Base-by-base conservation (phyloP, 257 asterid species). In the Solanum raphanifolium region DNA sequence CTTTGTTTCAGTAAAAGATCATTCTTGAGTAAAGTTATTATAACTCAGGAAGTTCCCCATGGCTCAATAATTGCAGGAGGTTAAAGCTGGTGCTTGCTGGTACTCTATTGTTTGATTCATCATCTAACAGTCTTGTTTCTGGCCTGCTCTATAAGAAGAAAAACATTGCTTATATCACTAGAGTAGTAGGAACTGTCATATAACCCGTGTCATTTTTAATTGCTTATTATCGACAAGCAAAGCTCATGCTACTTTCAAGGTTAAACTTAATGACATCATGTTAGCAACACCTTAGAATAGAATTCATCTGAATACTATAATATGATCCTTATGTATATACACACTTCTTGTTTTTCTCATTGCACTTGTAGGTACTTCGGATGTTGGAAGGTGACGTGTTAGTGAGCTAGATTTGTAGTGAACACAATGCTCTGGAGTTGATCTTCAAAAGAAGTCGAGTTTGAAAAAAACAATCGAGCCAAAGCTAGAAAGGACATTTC, bases 321-420 rank as follows among this genome's bases (percentile, higher is more conserved):
- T 60, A 39, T 72, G 58, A 83, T 12, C 11, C 69, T 34, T 23
- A 73, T 87, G 36, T 31, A 18, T 18, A 73, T 18, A 34, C 81
- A 25, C 86, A 29, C 60, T 11, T 43, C 76, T 39, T 31, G 65
- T 52, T 65, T 76, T 66, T 79, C 38, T 27, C 76, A 71, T 86
- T 87, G 27, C 7, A 71, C 7, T 34, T 82, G 7, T 88, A 96
- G 98, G 95, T 95, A 83, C 94, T 95, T 71, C 91, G 93, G 86
- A 88, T 93, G 93, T 86, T 95, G 94, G 98, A 95, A 89, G 95
- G 95, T 5, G 95, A 93, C 87, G 69, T 83, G 39, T 88, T 81
- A 38, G 78, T 84, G 68, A 66, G 78, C 83, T 92, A 86, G 90
- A 65, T n/a, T 32, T 31, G 60, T 13, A 69, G 48, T 43, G 2